Conservation (phyloP, 164 flowering plant species). For the Aristolochia californica region DNA sequence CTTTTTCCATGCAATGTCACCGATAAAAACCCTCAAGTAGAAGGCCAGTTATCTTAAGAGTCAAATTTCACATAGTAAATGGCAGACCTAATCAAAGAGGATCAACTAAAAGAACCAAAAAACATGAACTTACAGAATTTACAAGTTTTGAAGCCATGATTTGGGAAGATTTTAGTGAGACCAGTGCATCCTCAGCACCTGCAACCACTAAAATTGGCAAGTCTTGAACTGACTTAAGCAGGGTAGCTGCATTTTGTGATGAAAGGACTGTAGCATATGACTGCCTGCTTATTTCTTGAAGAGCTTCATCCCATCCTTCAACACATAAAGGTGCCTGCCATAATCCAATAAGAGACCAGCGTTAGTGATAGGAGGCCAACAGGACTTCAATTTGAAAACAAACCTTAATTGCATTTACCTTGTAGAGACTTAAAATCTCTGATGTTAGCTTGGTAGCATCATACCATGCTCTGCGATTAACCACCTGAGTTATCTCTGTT, state of each 20-base stretch:
- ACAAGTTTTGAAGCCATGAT: slow-evolving; percentile 71
- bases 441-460: slow-evolving; percentile 78
- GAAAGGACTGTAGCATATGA: slow-evolving; percentile 65
- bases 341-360: neutral
- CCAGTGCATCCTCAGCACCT: slow-evolving; percentile 88
- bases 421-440: slow-evolving; percentile 72
- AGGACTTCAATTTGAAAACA: neutral
- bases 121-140: slow-evolving; percentile 78
- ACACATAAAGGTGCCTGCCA: slow-evolving; percentile 72
- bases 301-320: slow-evolving; percentile 97
- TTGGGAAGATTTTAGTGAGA: slow-evolving; percentile 65
- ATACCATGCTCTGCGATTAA: slow-evolving; percentile 91
- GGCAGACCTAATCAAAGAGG: no score
- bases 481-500: slow-evolving; percentile 90
- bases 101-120: neutral
- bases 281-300: slow-evolving; percentile 78
- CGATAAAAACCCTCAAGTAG: no score
- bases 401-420: slow-evolving; percentile 33
- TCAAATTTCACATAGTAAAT: no score
- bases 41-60: no score
- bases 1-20: no score
- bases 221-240: slow-evolving; percentile 57
- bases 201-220: slow-evolving; percentile 74
- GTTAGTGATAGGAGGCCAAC: neutral
- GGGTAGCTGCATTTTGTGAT: slow-evolving; percentile 32